Evolutionary conservation across 169 alveolate species (phyloP).

Genomic region (Amoebophrya sp.): DNA sequence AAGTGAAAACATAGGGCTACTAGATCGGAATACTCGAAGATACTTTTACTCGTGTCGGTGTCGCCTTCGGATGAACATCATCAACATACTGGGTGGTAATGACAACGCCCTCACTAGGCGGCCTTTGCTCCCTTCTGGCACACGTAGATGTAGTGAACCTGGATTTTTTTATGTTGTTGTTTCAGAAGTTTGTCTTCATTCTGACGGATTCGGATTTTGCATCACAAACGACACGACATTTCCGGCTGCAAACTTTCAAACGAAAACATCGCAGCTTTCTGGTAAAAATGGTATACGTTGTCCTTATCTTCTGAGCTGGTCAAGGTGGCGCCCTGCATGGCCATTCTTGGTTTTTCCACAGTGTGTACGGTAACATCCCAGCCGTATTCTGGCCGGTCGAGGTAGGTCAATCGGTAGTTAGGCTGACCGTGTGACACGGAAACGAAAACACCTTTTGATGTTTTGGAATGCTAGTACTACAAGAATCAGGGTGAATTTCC

Average conservation of each 20-base stretch:
- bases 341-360: conserved; percentile 17
- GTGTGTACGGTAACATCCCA: conserved; percentile 38
- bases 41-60: no score
- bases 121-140: not conserved
- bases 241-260: no score
- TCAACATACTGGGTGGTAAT: no score
- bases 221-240: no score
- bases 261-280: no score
- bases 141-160: not conserved
- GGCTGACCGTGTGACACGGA: conserved; percentile 81
- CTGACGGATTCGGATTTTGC: no score
- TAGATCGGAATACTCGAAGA: no score
- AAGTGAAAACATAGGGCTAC: no score
- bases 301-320: not conserved
- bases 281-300: not conserved
- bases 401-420: conserved; percentile 68
- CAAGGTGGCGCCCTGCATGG: not conserved
- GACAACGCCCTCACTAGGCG: no score
- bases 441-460: conserved; percentile 76
- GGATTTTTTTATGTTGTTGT: not conserved
- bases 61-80: no score
- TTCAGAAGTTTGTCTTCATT: not conserved
- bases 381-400: conserved; percentile 58
- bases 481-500: no score
- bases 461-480: no score